Base-by-base conservation (phyloP, 345 rosid genomes). In the Eucalyptus sp. region DNA sequence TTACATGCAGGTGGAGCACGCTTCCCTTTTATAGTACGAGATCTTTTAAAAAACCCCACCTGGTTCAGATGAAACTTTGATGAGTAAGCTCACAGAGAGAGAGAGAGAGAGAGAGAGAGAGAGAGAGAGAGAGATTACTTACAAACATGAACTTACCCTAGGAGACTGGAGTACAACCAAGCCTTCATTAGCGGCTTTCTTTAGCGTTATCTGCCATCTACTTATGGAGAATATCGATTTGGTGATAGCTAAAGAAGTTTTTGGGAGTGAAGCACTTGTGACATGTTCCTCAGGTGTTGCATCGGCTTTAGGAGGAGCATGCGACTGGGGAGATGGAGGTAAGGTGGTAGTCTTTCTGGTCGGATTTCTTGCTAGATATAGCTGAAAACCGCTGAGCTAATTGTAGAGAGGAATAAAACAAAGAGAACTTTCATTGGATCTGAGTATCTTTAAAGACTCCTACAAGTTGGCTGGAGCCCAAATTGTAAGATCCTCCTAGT, bases 11-110 rank as follows among this genome's bases (percentile, higher is more conserved):
- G 95, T 25, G 96, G 97, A 81, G 93, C 91, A 50, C 94, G 95
- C 92, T 93, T 95, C 68, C 97, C 98, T 90, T 97, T 97, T 86
- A 93, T 94, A 88, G 95, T 95, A 89, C 94, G 94, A 76, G 95
- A 95, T 94, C 97, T 94, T 88, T 95, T 92, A 89, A 97, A 97
- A 87, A 89, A 91, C 20, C 99, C 99, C 88, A 96, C 98, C 99
- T 97, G 94, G 93, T 90, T 60, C 87, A 84, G 83, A 87, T 87
- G 49, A 86, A 50, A 50, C 29, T 87, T 54, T 76, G 84, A 76
- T 76, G 44, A 76, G 83, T 11, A 20, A 20, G 27, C 27, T 18
- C 83, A 33, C 4, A 33, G 64, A 92, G 91, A 33, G 33, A 60
- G 66, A 60, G 66, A 62, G 68, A 62, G 68, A 62, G 68, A 60